Percentiles rank a stretch among this genome's conserved stretches.
Evolutionary conservation across 495 filamentous ascomycete genomes (phyloP).

Genomic region (Hapsidospora chrysogenum): DNA sequence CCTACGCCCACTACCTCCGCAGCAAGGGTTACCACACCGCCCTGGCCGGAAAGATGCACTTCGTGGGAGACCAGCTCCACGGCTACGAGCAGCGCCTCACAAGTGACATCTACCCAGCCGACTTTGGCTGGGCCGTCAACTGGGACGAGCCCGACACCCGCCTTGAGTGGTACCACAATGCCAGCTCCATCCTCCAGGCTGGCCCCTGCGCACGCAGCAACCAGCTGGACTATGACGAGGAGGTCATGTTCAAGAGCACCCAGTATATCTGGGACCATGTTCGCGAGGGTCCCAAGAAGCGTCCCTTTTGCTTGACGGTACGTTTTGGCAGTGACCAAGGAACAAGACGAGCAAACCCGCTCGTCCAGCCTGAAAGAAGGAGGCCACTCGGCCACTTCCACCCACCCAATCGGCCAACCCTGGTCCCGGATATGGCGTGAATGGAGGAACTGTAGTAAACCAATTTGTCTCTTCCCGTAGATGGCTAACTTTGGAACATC

Average conservation of each 20-base stretch:
- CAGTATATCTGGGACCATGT: slow-evolving; percentile 78
- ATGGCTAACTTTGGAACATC: slow-evolving; percentile 14
- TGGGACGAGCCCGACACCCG: slow-evolving; percentile 78
- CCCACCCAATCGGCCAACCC: too few species aligned
- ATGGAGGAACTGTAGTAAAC: background rate
- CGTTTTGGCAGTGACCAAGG: too few species aligned
- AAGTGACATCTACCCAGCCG: slow-evolving; percentile 82
- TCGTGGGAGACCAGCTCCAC: slow-evolving; percentile 82
- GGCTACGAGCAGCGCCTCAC: slow-evolving; percentile 79
- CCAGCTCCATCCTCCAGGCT: slow-evolving; percentile 73
- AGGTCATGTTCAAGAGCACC: slow-evolving; percentile 70
- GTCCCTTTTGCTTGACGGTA: slow-evolving; percentile 76
- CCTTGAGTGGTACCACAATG: slow-evolving; percentile 86
- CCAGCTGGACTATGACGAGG: slow-evolving; percentile 88
- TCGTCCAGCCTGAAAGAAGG: too few species aligned
- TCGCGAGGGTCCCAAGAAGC: slow-evolving; percentile 42
- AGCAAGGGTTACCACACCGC: slow-evolving; percentile 73
- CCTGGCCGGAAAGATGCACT: slow-evolving; percentile 88
- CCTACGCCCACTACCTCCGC: slow-evolving; percentile 82
- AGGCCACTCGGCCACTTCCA: too few species aligned
- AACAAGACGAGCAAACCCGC: too few species aligned
- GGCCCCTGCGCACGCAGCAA: slow-evolving; percentile 71
- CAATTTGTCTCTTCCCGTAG: background rate
- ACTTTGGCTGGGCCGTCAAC: slow-evolving; percentile 79
- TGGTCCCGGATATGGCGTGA: too few species aligned